Conservation (phyloP, 306 rosid species). For the Luffa aegyptiaca region DNA sequence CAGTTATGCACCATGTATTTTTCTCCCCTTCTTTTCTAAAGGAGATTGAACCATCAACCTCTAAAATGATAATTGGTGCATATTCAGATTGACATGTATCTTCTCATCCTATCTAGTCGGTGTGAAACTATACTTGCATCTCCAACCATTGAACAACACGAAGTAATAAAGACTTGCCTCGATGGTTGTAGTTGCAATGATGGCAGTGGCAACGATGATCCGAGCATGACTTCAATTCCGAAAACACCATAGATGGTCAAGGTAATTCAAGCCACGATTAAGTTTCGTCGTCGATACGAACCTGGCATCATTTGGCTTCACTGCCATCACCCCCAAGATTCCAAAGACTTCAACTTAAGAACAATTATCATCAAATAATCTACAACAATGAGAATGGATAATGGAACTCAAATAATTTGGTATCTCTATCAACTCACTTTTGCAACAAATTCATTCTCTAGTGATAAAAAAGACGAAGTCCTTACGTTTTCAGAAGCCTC, state of each 20-base stretch:
- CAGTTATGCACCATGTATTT: not conserved
- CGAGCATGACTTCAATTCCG: not conserved
- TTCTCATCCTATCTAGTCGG: not conserved
- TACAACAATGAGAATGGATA: not conserved
- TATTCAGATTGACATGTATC: no score
- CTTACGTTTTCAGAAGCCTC: not conserved
- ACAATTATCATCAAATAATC: not conserved
- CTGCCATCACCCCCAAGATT: not conserved
- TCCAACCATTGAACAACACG: not conserved
- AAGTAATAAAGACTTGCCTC: not conserved
- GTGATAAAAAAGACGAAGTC: not conserved
- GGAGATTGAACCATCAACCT: no score
- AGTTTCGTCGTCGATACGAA: not conserved
- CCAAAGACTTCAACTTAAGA: not conserved
- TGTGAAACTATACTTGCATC: not conserved
- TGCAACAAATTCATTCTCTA: not conserved
- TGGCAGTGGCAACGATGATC: not conserved
- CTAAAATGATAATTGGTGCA: no score
- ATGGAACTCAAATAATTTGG: not conserved
- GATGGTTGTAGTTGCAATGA: not conserved
- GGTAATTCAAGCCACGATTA: not conserved
- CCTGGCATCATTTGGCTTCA: not conserved
- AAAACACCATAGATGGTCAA: not conserved
- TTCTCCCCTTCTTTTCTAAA: no score
- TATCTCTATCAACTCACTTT: not conserved